Evolutionary conservation across 495 filamentous ascomycete genomes (phyloP).

Genomic region (Aspergillus leporis): DNA sequence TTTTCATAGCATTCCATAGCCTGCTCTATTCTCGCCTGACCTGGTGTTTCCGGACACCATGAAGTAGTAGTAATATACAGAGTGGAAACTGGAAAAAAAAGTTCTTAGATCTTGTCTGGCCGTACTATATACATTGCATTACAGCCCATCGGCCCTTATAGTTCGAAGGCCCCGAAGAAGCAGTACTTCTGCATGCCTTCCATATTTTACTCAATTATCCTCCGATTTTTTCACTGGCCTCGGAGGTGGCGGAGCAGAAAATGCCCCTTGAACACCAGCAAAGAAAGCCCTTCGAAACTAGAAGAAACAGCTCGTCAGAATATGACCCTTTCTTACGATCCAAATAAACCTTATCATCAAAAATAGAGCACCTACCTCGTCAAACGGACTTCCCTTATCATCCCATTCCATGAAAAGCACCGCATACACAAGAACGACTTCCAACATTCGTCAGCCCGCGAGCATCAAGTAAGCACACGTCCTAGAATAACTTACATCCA

Average conservation of each 20-base stretch:
- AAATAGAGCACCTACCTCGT: conserved; percentile 40
- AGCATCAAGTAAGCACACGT: not conserved
- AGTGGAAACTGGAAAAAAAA: not conserved
- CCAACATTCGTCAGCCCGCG: conserved; percentile 13
- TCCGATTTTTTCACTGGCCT: conserved; percentile 27
- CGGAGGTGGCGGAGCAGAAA: conserved; percentile 39
- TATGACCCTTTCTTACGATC: not conserved
- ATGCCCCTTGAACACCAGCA: conserved; percentile 31
- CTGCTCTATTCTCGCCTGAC: not conserved
- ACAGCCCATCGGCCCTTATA: not conserved
- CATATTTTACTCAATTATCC: conserved; percentile 10
- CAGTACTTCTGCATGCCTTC: not conserved
- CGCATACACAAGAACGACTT: conserved; percentile 70
- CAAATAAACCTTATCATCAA: not conserved
- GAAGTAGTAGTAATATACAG: conserved; percentile 12
- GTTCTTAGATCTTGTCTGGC: not conserved
- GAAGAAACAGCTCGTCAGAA: conserved; percentile 1
- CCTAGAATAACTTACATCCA: conserved; percentile 52
- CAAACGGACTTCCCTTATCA: conserved; percentile 60
- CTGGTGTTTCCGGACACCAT: not conserved
- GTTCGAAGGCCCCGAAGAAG: not conserved
- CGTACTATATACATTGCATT: not conserved
- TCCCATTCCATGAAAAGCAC: conserved; percentile 80
- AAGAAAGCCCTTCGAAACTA: conserved; percentile 45
- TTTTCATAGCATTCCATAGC: not conserved